These are phyloP conservation scores for Lindgomyces ingoldianus DNA, from an alignment of 495 filamentous ascomycete genomes.

Conservation along the genomic window DNA sequence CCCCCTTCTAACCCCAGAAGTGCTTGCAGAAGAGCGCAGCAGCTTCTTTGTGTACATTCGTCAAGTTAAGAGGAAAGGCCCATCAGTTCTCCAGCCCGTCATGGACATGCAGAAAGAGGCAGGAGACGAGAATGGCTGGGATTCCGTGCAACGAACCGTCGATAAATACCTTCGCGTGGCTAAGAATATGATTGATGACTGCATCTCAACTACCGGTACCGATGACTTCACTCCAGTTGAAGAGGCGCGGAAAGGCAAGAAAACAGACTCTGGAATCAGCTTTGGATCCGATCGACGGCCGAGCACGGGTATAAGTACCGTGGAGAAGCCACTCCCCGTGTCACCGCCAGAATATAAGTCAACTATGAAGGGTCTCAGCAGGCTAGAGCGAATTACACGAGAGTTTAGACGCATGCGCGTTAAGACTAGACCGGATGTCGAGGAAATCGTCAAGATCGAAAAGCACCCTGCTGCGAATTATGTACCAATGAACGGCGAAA, in stretches of 20 bases:
- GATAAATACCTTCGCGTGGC: slow-evolving; percentile 62
- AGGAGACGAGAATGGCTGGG: slow-evolving; percentile 61
- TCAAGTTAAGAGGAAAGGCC: slow-evolving; percentile 60
- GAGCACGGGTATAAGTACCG: slow-evolving; percentile 16
- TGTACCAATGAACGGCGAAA: slow-evolving; percentile 9
- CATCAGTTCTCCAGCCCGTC: slow-evolving; percentile 56
- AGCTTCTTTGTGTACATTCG: slow-evolving; percentile 69
- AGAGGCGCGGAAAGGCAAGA: slow-evolving; percentile 51
- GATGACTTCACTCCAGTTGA: slow-evolving; percentile 47
- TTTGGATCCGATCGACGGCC: slow-evolving; percentile 49
- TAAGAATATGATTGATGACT: slow-evolving; percentile 65
- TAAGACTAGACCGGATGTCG: slow-evolving; percentile 36
- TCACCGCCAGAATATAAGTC: slow-evolving; percentile 37
- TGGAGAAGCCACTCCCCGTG: slow-evolving; percentile 32
- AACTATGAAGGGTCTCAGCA: slow-evolving; percentile 49
- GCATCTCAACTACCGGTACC: slow-evolving; percentile 52
- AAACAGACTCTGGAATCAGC: slow-evolving; percentile 66
- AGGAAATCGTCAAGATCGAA: slow-evolving; percentile 36
- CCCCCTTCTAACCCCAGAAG: slow-evolving; percentile 55
- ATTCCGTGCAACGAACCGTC: slow-evolving; percentile 54
- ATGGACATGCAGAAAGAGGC: slow-evolving; percentile 54
- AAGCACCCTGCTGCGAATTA: slow-evolving; percentile 9
- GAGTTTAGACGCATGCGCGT: slow-evolving; percentile 55
- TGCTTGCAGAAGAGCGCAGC: slow-evolving; percentile 61
- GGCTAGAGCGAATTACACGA: slow-evolving; percentile 60